Evolutionary conservation across 495 filamentous ascomycete species (phyloP).

Genomic region (Hypomontagnella monticulosa): DNA sequence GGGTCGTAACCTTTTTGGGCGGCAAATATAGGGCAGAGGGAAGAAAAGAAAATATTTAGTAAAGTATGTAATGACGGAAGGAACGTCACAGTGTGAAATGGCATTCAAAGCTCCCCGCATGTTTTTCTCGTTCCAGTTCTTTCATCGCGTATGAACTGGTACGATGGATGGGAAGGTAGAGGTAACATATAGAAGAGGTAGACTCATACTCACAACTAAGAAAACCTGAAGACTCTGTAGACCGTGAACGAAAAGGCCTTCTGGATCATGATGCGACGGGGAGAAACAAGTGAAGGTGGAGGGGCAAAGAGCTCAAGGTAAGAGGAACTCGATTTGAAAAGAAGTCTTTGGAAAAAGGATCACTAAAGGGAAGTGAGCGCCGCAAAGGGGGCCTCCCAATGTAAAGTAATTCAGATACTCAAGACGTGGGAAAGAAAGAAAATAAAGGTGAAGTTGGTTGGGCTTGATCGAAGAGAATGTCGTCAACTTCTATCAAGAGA

Average conservation of each 20-base stretch:
- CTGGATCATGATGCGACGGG: slow-evolving; percentile 45
- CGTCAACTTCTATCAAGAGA: slow-evolving; percentile 29
- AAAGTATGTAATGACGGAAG: too few relatives aligned
- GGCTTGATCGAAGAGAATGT: slow-evolving; percentile 12
- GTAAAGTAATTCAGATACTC: not conserved
- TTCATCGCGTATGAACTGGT: not conserved
- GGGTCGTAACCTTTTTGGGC: too few relatives aligned
- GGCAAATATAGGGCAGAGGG: too few relatives aligned
- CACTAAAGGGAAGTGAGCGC: not conserved
- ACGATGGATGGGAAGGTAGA: slow-evolving; percentile 4
- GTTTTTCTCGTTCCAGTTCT: too few relatives aligned
- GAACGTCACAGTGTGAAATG: too few relatives aligned
- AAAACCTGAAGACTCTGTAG: slow-evolving; percentile 32
- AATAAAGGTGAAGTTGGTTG: not conserved
- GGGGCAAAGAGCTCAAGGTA: slow-evolving; percentile 14
- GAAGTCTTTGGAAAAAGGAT: slow-evolving; percentile 1
- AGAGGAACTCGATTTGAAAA: slow-evolving; percentile 3
- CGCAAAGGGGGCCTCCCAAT: not conserved
- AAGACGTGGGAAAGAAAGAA: not conserved
- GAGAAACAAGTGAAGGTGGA: slow-evolving; percentile 9
- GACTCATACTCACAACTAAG: slow-evolving; percentile 39
- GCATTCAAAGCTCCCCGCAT: too few relatives aligned
- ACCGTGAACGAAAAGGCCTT: slow-evolving; percentile 18
- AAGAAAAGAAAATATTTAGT: too few relatives aligned
- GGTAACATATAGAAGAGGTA: not conserved